phyloP scores from a whole-genome alignment of 179 eudicot genomes.

The Nepenthes alata region DNA sequence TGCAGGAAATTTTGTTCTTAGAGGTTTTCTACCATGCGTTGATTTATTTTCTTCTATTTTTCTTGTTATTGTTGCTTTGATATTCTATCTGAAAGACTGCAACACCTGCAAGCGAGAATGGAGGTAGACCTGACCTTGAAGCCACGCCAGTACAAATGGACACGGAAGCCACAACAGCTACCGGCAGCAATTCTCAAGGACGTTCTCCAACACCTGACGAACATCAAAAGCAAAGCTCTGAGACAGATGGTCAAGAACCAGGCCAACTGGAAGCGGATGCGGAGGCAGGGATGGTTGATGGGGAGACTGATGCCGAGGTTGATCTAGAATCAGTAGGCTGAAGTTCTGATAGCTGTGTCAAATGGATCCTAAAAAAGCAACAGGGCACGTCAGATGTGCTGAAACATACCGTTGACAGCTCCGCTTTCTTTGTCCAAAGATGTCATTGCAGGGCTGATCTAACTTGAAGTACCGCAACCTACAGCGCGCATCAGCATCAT shows the following conservation, averaged over 20 bases:
- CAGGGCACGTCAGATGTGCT: too few relatives aligned
- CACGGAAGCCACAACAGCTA: slow-evolving; percentile 35
- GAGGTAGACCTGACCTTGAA: slow-evolving; percentile 51
- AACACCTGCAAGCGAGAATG: slow-evolving; percentile 51
- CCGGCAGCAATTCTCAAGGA: slow-evolving; percentile 45
- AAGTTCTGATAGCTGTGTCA: too few relatives aligned
- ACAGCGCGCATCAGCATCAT: too few relatives aligned
- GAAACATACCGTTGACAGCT: too few relatives aligned
- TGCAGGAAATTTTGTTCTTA: neutral
- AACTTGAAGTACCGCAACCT: too few relatives aligned
- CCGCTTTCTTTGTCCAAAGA: too few relatives aligned
- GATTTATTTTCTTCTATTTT: neutral
- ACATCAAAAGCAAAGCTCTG: slow-evolving; percentile 54
- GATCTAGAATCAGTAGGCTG: slow-evolving; percentile 26
- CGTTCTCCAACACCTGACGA: slow-evolving; percentile 59
- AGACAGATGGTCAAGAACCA: slow-evolving; percentile 55
- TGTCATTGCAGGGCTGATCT: too few relatives aligned
- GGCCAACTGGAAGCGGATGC: slow-evolving; percentile 61
- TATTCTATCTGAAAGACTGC: slow-evolving; percentile 24
- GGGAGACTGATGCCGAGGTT: slow-evolving; percentile 74
- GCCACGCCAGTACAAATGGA: slow-evolving; percentile 42
- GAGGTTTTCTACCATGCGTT: neutral
- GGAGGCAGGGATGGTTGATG: slow-evolving; percentile 67
- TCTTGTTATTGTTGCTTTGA: neutral
- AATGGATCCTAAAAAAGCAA: too few relatives aligned